Conservation (phyloP, 352 stramenopile species). For the Pythium utonaiense region DNA sequence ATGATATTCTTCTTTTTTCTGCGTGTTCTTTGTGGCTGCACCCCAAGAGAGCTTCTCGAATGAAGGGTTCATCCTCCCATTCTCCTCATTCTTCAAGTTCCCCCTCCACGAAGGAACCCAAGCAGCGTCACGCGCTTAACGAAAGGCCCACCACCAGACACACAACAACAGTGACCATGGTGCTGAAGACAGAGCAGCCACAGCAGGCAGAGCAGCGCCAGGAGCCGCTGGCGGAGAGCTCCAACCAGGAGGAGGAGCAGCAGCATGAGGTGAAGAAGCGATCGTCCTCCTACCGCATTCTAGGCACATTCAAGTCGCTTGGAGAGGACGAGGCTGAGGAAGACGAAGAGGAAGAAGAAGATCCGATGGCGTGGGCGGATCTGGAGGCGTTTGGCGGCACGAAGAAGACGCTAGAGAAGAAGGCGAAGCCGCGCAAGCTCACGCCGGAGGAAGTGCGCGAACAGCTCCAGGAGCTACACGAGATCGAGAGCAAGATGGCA, state of each 20-base stretch:
- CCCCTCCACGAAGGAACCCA: conserved; percentile 3
- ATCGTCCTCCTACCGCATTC: conserved; percentile 29
- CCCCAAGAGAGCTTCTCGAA: not conserved
- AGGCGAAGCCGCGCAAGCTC: conserved; percentile 25
- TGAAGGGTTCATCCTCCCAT: not conserved
- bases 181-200: conserved; percentile 9
- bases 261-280: conserved; percentile 7
- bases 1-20: conserved; percentile 6
- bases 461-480: conserved; percentile 26
- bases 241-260: conserved; percentile 17
- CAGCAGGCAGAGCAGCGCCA: conserved; percentile 8
- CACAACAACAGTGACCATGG: conserved; percentile 3
- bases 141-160: too few species aligned
- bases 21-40: conserved; percentile 5
- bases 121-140: too few species aligned
- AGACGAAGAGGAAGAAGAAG: conserved; percentile 21
- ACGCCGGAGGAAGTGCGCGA: conserved; percentile 29
- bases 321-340: conserved; percentile 2
- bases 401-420: conserved; percentile 44
- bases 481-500: conserved; percentile 28
- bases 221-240: conserved; percentile 8
- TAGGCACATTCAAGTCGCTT: conserved; percentile 19
- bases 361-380: conserved; percentile 46
- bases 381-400: conserved; percentile 40
- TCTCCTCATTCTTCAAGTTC: not conserved